Evolutionary conservation across 2,329 filamentous ascomycete species (phyloP), one percentile per base, ranked within the genome.

Genomic region (Phaeosphaeria sp.): DNA sequence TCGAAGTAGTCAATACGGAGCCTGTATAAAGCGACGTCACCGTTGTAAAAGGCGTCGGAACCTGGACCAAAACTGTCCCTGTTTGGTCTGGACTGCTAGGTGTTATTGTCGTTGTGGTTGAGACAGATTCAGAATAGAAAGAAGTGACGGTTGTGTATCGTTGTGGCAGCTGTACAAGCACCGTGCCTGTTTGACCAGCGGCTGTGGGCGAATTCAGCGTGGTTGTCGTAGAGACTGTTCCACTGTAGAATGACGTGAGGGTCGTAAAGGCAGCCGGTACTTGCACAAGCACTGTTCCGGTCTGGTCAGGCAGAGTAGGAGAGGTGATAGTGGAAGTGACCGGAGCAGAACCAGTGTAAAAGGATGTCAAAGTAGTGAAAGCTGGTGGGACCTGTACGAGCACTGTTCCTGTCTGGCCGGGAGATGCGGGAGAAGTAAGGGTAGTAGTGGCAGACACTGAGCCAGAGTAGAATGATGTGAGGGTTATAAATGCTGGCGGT

Each of bases 361-460:
- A 43, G 6, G 24, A 36, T 2, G 51, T 47, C 8, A 48, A 7
- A 11, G 51, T 53, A 42, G 22, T 39, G 30, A 36, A 53, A 4
- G 18, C 18, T 22, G 21, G 21, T 33, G 49, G 43, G 17, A 48
- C 3, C 5, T 46, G 36, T 2, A 53, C 43, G 6, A 46, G 3
- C 13, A 47, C 43, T 17, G 43, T 53, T 20, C 51, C 51, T 8
- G 33, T 53, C 33, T 53, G 51, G 27, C 51, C 46, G 11, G 42
- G 42, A 8, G 21, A 9, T 9, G 42, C 18, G 4, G 42, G 42
- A 13, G 42, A 44, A 27, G 27, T n/a, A 20, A 33, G 18, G 6
- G 46, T 49, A 2, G 9, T 5, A 33, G 30, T 33, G 11, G 46
- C 18, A 5, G 30, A 8, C 27, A 13, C 20, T n/a, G 18, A 20